Percentiles rank a stretch among this genome's conserved stretches.
These are phyloP conservation scores for Thermomucor indicae-seudaticae DNA, from an alignment of 371 early-diverging fungal species.

Conservation along the genomic window DNA sequence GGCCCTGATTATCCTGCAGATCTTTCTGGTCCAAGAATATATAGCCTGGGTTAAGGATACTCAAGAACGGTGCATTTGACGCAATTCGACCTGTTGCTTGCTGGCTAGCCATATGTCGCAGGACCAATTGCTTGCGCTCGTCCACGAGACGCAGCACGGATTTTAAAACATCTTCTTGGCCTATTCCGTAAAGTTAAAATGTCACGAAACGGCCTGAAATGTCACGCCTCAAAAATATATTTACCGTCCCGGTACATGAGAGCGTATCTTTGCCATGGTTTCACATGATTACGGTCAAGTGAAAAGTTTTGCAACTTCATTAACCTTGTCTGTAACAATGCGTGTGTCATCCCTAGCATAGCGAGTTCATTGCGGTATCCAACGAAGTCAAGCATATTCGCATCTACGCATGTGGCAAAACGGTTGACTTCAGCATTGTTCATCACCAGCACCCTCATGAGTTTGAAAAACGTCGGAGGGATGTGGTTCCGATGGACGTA, in stretches of 20 bases:
- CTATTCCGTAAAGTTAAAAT: conserved; percentile 11
- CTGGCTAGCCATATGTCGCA: conserved; percentile 23
- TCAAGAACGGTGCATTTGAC: conserved; percentile 24
- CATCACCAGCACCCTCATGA: conserved; percentile 66
- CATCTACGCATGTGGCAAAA: conserved; percentile 16
- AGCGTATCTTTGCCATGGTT: conserved; percentile 36
- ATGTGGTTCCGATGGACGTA: conserved; percentile 42
- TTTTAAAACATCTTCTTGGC: conserved; percentile 24
- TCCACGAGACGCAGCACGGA: conserved; percentile 17
- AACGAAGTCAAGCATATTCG: conserved; percentile 30
- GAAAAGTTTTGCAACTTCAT: conserved; percentile 17
- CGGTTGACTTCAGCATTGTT: conserved; percentile 37
- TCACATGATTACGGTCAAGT: conserved; percentile 7
- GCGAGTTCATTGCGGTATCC: conserved; percentile 50
- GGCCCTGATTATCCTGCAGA: no score
- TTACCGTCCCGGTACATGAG: conserved; percentile 50
- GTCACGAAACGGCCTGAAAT: not conserved
- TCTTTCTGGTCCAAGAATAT: no score
- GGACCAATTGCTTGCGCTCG: conserved; percentile 13
- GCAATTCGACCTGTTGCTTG: conserved; percentile 11
- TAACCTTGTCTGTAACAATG: conserved; percentile 27
- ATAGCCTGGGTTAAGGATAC: conserved; percentile 24
- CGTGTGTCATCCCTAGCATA: conserved; percentile 35
- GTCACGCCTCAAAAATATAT: not conserved
- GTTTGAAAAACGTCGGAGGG: conserved; percentile 37